Percentiles rank a stretch among this genome's conserved stretches.
phyloP scores from a whole-genome alignment of 1,284 basidiomycete species.

The Trametes sp. region DNA sequence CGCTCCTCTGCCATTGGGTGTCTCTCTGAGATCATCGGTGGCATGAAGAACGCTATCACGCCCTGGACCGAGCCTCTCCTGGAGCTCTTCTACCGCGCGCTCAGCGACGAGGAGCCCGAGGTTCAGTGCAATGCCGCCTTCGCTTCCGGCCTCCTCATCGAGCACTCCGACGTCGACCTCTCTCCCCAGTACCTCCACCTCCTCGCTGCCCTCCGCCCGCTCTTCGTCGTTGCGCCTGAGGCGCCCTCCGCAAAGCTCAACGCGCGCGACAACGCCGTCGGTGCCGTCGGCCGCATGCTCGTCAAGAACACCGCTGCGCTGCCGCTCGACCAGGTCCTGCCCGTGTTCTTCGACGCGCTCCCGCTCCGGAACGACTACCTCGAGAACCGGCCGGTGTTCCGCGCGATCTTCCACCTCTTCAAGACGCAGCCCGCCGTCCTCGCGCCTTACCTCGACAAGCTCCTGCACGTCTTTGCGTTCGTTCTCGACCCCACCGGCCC shows the following conservation, averaged over 20 bases:
- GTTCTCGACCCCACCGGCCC: conserved; percentile 79
- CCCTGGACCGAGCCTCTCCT: conserved; percentile 87
- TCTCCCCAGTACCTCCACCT: conserved; percentile 85
- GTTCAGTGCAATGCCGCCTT: conserved; percentile 98
- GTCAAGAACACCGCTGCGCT: conserved; percentile 83
- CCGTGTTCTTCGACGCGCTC: conserved; percentile 83
- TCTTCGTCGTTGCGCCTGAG: conserved; percentile 78
- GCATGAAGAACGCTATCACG: conserved; percentile 89
- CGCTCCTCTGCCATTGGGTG: conserved; percentile 94
- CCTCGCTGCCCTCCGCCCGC: conserved; percentile 81
- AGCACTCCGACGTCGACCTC: conserved; percentile 87
- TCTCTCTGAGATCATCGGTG: conserved; percentile 94
- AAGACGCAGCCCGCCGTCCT: conserved; percentile 76
- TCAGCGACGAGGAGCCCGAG: conserved; percentile 88
- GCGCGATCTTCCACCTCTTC: conserved; percentile 90
- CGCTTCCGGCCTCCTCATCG: conserved; percentile 91
- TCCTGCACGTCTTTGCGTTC: conserved; percentile 85
- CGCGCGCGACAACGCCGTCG: conserved; percentile 95
- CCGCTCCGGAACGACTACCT: conserved; percentile 91
- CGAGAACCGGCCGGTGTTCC: conserved; percentile 92
- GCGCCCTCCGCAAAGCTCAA: conserved; percentile 74
- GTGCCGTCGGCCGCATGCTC: conserved; percentile 91
- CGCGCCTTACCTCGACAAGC: conserved; percentile 80
- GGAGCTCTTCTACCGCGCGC: conserved; percentile 84
- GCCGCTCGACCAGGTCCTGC: conserved; percentile 92